Evolutionary conservation across 208 protist genomes (phyloP), one percentile per base, ranked within the genome.

Genomic region (Trypanosoma mega): DNA sequence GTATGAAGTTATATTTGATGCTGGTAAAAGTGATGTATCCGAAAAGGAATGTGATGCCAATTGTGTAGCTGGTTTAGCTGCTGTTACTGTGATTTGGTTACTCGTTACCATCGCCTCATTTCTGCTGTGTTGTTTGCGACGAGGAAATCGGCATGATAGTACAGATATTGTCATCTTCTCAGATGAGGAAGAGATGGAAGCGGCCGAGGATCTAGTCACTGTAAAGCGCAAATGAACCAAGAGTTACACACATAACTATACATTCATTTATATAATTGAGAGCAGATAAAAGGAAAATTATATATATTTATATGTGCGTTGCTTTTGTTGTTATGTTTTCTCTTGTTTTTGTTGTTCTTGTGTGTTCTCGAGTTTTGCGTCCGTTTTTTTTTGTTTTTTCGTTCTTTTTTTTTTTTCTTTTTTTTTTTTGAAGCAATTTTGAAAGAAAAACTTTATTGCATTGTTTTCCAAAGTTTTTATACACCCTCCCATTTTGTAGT

Each of bases 1-100:
- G 6, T 63, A 63, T 30, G n/a, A 9, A n/a, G 64, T 63, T 1
- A 57, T n/a, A 0, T 56, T 70, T 47, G 64, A 70, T 18, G 21
- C 64, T 11, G 48, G 55, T 0, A 33, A 3, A 0, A 29, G 20
- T 8, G 20, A 46, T 0, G 16, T 44, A 5, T 31, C 37, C 12
- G 1, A 1, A 24, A 16, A 57, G 26, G 11, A 58, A 9, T 70
- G 64, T 21, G 37, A 63, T 33, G 18, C 36, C 14, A 30, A 29
- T 31, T 70, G 64, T 50, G 7, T 39, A 0, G 49, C 29, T 21
- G 34, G 14, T 9, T 6, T 70, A 23, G 9, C 64, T 18, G 12
- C 56, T 5, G 26, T 34, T 2, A 8, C 12, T 1, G 26, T 29
- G 7, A 11, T 58, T 24, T 49, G 45, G 2, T 5, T 48, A 14